phyloP scores from a whole-genome alignment of 2,329 filamentous ascomycete species.

The Rhynchosporium agropyri region DNA sequence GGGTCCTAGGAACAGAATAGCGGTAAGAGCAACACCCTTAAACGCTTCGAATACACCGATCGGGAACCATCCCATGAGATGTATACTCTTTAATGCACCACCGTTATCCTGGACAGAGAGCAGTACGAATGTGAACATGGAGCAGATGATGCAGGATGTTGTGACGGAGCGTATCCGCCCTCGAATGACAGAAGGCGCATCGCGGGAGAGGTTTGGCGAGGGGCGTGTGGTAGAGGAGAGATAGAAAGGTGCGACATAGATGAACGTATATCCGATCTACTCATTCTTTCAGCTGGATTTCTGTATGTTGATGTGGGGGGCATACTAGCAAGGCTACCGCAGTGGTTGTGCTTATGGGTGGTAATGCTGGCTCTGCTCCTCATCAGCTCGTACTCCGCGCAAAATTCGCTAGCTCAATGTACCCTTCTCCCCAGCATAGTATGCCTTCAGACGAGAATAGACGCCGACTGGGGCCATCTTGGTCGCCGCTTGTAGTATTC shows the following conservation, averaged over 20 bases:
- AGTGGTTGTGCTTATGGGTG: conserved; percentile 34
- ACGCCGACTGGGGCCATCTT: conserved; percentile 40
- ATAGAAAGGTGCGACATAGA: conserved; percentile 93
- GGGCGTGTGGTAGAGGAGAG: conserved; percentile 78
- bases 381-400: conserved; percentile 5
- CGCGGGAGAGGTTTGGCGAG: conserved; percentile 75
- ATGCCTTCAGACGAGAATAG: conserved; percentile 35
- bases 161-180: conserved; percentile 81
- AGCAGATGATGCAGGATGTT: conserved; percentile 71
- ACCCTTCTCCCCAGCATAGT: conserved; percentile 36
- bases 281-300: neutral
- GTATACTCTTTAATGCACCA: conserved; percentile 58
- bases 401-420: conserved; percentile 17
- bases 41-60: conserved; percentile 64
- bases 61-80: conserved; percentile 81
- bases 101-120: conserved; percentile 57
- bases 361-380: conserved; percentile 34
- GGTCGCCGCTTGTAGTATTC: conserved; percentile 1
- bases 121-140: conserved; percentile 66
- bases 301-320: neutral
- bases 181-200: conserved; percentile 87
- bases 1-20: conserved; percentile 79
- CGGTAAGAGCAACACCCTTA: conserved; percentile 69
- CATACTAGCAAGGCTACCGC: conserved; percentile 37
- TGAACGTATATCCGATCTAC: conserved; percentile 77